phyloP scores from a whole-genome alignment of 2,329 filamentous ascomycete genomes.

The Sporothrix sp. region DNA sequence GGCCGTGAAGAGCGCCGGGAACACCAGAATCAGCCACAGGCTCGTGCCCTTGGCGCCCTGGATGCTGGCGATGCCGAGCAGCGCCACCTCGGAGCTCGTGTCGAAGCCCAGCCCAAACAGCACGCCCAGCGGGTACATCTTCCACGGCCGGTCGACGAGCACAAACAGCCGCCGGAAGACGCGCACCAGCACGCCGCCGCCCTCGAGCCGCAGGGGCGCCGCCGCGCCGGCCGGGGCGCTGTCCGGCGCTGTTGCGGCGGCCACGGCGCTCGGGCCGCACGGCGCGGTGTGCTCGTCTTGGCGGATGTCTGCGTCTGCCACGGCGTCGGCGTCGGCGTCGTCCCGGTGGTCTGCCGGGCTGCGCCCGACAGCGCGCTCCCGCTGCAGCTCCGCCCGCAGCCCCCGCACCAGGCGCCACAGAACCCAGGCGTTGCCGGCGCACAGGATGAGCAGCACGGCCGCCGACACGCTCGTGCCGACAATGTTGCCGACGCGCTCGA shows the following conservation, averaged over 20 bases:
- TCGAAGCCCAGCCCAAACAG: conserved; percentile 91
- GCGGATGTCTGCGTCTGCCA: conserved; percentile 9
- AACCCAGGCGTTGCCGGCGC: conserved; percentile 77
- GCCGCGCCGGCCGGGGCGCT: conserved; percentile 23
- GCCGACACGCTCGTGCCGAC: conserved; percentile 84
- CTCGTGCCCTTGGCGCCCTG: conserved; percentile 78
- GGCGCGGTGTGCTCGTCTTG: conserved; percentile 5
- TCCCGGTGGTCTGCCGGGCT: conserved; percentile 6
- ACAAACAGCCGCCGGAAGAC: conserved; percentile 69
- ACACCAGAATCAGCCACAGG: conserved; percentile 90
- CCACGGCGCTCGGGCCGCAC: conserved; percentile 4
- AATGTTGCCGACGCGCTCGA: conserved; percentile 67
- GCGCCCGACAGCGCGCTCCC: conserved; percentile 25
- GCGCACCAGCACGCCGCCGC: conserved; percentile 62
- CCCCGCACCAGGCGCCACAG: conserved; percentile 65
- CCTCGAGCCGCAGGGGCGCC: conserved; percentile 58
- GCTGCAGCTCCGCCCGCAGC: conserved; percentile 50
- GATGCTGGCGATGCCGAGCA: conserved; percentile 81
- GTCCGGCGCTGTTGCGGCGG: conserved; percentile 7
- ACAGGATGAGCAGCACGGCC: conserved; percentile 71
- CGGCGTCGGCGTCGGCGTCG: not conserved
- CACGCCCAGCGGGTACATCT: conserved; percentile 87
- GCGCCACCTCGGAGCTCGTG: conserved; percentile 85
- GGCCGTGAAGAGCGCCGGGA: conserved; percentile 81
- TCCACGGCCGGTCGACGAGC: conserved; percentile 70